These are phyloP conservation scores for Pseudoperonospora humuli DNA, from an alignment of 352 stramenopile species.

Conservation along the genomic window DNA sequence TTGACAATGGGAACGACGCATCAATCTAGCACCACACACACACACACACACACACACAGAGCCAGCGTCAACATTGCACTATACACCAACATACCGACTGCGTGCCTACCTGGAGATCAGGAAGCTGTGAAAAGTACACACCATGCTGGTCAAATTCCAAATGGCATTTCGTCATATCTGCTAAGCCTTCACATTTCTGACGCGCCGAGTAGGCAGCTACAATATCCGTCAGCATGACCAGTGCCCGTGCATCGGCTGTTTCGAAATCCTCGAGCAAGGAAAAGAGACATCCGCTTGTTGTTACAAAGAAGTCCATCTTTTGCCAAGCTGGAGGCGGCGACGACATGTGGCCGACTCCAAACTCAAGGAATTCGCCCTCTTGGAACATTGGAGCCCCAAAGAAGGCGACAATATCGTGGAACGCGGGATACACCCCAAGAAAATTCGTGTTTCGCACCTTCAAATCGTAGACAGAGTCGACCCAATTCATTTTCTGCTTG, in stretches of 20 bases:
- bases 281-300: conserved; percentile 64
- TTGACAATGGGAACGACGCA: conserved; percentile 74
- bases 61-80: not conserved
- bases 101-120: conserved; percentile 78
- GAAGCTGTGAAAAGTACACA: conserved; percentile 81
- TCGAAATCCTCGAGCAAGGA: conserved; percentile 78
- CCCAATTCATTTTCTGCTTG: conserved; percentile 72
- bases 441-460: conserved; percentile 75
- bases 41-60: conserved; percentile 7
- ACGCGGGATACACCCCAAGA: conserved; percentile 59
- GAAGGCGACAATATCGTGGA: conserved; percentile 54
- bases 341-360: conserved; percentile 62
- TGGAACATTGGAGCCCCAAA: conserved; percentile 54
- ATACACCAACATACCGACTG: not conserved
- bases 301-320: conserved; percentile 68
- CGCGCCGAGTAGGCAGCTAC: conserved; percentile 55
- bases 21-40: conserved; percentile 46
- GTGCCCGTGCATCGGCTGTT: conserved; percentile 51
- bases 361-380: conserved; percentile 40
- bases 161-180: conserved; percentile 76
- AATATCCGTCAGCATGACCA: conserved; percentile 71
- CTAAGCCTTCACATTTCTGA: conserved; percentile 40
- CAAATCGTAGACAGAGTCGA: conserved; percentile 58
- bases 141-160: conserved; percentile 72
- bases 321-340: conserved; percentile 58